Percentiles rank a stretch among this genome's conserved stretches.
phyloP scores from a whole-genome alignment of 2,329 filamentous ascomycete genomes.

The Aspergillus flavus region DNA sequence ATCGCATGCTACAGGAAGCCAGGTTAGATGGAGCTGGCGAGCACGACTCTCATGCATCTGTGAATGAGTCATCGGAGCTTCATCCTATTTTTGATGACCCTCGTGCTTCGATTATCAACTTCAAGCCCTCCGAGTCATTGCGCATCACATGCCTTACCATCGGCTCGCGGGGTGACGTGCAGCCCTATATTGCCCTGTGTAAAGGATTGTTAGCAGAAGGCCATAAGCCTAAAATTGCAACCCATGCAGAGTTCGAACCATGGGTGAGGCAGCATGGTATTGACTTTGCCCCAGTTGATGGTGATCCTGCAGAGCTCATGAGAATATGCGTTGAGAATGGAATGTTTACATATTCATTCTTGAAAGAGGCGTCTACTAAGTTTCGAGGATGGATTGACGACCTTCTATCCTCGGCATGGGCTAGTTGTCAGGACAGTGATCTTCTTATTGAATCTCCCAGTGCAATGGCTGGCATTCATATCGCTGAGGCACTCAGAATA shows the following conservation, averaged over 20 bases:
- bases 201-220: constrained; percentile 87
- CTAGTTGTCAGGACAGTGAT: constrained; percentile 82
- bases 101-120: constrained; percentile 82
- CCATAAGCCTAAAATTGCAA: constrained; percentile 84
- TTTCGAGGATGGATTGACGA: constrained; percentile 96
- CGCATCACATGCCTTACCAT: constrained; percentile 93
- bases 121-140: constrained; percentile 80
- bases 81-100: constrained; percentile 89
- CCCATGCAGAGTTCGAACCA: constrained; percentile 82
- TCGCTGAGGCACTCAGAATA: constrained; percentile 87
- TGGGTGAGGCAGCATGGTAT: constrained; percentile 96
- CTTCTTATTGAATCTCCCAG: constrained; percentile 93
- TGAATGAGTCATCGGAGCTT: constrained; percentile 45
- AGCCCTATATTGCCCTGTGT: constrained; percentile 95
- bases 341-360: constrained; percentile 91
- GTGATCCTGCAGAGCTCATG: constrained; percentile 94
- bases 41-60: constrained; percentile 26
- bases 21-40: constrained; percentile 53
- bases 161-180: constrained; percentile 91
- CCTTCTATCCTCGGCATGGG: constrained; percentile 78
- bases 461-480: constrained; percentile 96
- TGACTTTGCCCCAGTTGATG: constrained; percentile 83
- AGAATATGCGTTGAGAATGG: constrained; percentile 93
- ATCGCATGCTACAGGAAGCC: constrained; percentile 77
- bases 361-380: constrained; percentile 81